Percentiles rank a stretch among this genome's conserved stretches.
These are phyloP conservation scores for Cyclostephanos tholiformis DNA, from an alignment of 108 stramenopile genomes.

Conservation along the genomic window DNA sequence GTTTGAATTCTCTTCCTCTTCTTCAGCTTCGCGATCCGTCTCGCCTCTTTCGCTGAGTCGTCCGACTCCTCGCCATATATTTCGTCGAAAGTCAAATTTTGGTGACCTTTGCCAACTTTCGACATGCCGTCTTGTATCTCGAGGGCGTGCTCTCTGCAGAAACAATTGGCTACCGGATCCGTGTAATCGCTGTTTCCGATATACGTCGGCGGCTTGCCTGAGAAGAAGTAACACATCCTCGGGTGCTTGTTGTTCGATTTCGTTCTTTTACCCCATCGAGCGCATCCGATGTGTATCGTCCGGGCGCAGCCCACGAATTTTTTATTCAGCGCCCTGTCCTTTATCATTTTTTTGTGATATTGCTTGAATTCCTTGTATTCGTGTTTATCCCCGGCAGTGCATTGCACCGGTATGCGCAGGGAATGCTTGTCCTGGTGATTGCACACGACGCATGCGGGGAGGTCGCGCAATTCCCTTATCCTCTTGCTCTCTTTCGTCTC, in stretches of 20 bases:
- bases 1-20: conserved; percentile 8
- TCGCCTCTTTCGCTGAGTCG: neutral
- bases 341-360: neutral
- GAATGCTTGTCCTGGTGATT: conserved; percentile 5
- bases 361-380: conserved; percentile 12
- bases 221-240: conserved; percentile 7
- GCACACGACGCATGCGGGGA: conserved; percentile 6
- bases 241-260: neutral
- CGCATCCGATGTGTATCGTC: conserved; percentile 11
- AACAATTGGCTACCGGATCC: conserved; percentile 3
- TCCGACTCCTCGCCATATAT: neutral
- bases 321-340: neutral
- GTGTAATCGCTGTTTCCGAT: neutral
- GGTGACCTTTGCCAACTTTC: neutral
- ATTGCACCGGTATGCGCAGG: conserved; percentile 24
- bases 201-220: conserved; percentile 10
- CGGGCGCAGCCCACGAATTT: neutral
- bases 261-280: conserved; percentile 2
- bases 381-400: conserved; percentile 8
- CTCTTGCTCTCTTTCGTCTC: neutral
- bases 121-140: conserved; percentile 3
- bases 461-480: neutral
- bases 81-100: neutral
- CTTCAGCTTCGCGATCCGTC: conserved; percentile 1
- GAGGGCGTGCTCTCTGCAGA: neutral